These are phyloP conservation scores for Clitopilus hobsonii DNA, from an alignment of 768 basidiomycete genomes.

Conservation along the genomic window DNA sequence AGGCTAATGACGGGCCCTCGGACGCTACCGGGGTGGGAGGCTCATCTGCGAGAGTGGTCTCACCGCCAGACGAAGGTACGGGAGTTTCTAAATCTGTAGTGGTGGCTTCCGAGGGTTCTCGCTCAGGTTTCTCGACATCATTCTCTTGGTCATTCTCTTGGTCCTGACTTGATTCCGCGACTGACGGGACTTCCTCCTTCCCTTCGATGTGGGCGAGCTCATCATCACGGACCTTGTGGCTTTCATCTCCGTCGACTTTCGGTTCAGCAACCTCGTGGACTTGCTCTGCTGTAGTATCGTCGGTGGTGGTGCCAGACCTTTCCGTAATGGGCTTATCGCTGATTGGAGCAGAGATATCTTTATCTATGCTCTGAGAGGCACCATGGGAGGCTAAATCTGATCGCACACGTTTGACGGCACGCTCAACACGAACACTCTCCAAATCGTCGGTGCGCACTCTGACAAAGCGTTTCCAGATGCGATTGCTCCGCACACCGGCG, in stretches of 20 bases:
- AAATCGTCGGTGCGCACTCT: constrained; percentile 83
- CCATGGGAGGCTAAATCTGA: constrained; percentile 79
- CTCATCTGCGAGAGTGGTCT: constrained; percentile 8
- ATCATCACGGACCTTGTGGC: constrained; percentile 34
- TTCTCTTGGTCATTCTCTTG: too few species aligned
- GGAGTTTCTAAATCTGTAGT: constrained; percentile 2
- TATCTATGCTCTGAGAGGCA: constrained; percentile 27
- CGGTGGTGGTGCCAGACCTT: constrained; percentile 12
- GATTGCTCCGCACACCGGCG: constrained; percentile 52
- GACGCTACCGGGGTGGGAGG: constrained; percentile 14
- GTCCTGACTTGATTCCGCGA: too few species aligned
- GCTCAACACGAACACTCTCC: constrained; percentile 81
- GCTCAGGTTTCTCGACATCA: constrained; percentile 1
- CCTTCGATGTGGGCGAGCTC: constrained; percentile 27
- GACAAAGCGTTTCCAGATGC: constrained; percentile 83
- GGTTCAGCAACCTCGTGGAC: neutral
- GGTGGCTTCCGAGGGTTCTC: neutral
- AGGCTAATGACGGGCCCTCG: constrained; percentile 12
- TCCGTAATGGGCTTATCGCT: constrained; percentile 10
- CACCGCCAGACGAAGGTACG: constrained; percentile 4
- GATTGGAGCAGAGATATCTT: constrained; percentile 21
- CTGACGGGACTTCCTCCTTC: too few species aligned
- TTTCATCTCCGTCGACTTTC: constrained; percentile 28
- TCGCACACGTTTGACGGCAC: constrained; percentile 82
- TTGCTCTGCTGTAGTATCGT: constrained; percentile 17